These are phyloP conservation scores for Borovskyia barvae DNA, from an alignment of 208 protist species.

Conservation along the genomic window DNA sequence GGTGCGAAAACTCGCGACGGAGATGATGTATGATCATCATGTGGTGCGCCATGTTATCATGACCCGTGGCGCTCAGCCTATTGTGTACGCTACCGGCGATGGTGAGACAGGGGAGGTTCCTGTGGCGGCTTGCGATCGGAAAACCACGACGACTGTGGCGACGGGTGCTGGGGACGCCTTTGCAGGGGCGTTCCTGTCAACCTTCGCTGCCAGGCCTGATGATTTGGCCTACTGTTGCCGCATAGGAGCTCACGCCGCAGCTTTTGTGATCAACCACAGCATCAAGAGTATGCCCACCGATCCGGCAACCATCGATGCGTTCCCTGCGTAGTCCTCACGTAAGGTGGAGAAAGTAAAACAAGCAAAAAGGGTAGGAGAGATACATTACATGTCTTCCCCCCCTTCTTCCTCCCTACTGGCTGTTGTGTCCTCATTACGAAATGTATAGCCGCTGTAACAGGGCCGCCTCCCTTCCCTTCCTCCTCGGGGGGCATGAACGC, in stretches of 20 bases:
- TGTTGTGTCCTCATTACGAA: too few relatives aligned
- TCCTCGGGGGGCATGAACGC: too few relatives aligned
- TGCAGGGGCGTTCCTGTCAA: constrained; percentile 89
- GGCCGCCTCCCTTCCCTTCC: too few relatives aligned
- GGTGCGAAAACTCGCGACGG: constrained; percentile 19
- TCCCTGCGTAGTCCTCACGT: too few relatives aligned
- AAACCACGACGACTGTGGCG: constrained; percentile 72
- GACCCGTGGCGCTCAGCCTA: constrained; percentile 80
- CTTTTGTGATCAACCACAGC: constrained; percentile 52
- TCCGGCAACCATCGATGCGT: constrained; percentile 6
- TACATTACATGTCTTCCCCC: too few relatives aligned
- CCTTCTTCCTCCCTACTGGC: too few relatives aligned
- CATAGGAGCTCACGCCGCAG: constrained; percentile 47
- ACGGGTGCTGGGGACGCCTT: constrained; percentile 95
- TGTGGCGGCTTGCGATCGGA: constrained; percentile 34
- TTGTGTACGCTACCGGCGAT: constrained; percentile 59
- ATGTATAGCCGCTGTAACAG: too few relatives aligned
- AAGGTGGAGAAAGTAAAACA: not conserved
- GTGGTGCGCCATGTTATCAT: constrained; percentile 56
- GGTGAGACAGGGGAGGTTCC: constrained; percentile 20
- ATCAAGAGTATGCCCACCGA: constrained; percentile 20
- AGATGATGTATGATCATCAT: constrained; percentile 38
- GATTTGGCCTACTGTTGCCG: constrained; percentile 46
- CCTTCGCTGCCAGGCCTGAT: constrained; percentile 33
- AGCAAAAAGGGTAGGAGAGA: too few relatives aligned